These are phyloP conservation scores for Paracorniculantispora psalliotae DNA, from an alignment of 2,329 filamentous ascomycete species.

Conservation along the genomic window DNA sequence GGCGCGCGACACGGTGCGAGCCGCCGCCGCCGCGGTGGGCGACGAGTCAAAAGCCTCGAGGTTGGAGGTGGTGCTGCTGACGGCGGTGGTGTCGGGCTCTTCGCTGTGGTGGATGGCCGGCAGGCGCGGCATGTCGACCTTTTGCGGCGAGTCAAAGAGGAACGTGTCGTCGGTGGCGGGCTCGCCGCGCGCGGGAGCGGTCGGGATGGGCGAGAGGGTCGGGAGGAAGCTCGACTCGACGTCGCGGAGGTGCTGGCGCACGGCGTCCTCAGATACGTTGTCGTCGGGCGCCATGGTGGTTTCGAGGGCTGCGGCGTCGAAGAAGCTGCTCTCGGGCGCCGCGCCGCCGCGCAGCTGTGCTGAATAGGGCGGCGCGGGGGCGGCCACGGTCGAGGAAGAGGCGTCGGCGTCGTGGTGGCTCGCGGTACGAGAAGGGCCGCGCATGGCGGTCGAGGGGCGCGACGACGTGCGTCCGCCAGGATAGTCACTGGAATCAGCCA, in stretches of 20 bases:
- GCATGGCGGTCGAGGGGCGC: slow-evolving; percentile 9
- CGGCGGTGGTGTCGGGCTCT: slow-evolving; percentile 24
- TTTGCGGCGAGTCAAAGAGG: slow-evolving; percentile 46
- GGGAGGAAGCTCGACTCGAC: slow-evolving; percentile 63
- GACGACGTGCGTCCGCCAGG: slow-evolving; percentile 7
- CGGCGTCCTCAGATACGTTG: slow-evolving; percentile 47
- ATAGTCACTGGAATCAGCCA: slow-evolving; percentile 11
- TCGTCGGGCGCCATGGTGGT: slow-evolving; percentile 34
- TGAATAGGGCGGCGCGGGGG: slow-evolving; percentile 12
- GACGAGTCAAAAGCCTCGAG: slow-evolving; percentile 53
- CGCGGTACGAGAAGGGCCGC: background rate
- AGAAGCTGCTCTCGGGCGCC: slow-evolving; percentile 35
- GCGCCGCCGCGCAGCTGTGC: slow-evolving; percentile 12
- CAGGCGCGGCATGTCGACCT: slow-evolving; percentile 25
- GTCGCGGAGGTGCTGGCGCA: slow-evolving; percentile 55
- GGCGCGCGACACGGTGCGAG: slow-evolving; percentile 48
- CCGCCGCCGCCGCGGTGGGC: slow-evolving; percentile 50
- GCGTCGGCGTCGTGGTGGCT: background rate
- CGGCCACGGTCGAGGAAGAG: slow-evolving; percentile 20
- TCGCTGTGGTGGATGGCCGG: slow-evolving; percentile 14
- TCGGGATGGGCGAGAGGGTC: slow-evolving; percentile 51
- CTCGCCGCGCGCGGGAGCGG: slow-evolving; percentile 33
- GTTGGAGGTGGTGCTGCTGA: slow-evolving; percentile 41
- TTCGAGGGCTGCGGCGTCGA: slow-evolving; percentile 36
- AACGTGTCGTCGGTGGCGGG: slow-evolving; percentile 53